These are phyloP conservation scores for Lodderomyces theae DNA, from an alignment of 1,139 yeast genomes.

Conservation along the genomic window DNA sequence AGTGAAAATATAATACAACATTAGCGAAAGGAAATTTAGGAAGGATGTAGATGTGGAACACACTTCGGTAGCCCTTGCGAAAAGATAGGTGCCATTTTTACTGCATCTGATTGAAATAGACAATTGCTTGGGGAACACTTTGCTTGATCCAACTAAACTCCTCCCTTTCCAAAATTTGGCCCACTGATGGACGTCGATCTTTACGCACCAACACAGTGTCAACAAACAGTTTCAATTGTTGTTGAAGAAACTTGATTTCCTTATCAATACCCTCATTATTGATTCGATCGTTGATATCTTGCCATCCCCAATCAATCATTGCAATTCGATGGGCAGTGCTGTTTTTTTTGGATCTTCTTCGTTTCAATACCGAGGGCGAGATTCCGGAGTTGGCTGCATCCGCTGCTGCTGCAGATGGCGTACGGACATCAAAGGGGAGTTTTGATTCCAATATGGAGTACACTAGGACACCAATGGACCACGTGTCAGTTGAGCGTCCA, in stretches of 20 bases:
- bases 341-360: constrained; percentile 49
- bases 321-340: constrained; percentile 88
- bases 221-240: constrained; percentile 28
- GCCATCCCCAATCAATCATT: constrained; percentile 91
- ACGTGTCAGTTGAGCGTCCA: constrained; percentile 84
- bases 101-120: not conserved
- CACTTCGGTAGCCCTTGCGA: no score
- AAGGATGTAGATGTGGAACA: not conserved
- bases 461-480: constrained; percentile 92
- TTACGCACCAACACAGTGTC: constrained; percentile 39
- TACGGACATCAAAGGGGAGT: constrained; percentile 69
- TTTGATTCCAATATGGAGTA: constrained; percentile 81
- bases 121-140: constrained; percentile 14
- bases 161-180: constrained; percentile 14
- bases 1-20: constrained; percentile 1
- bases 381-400: constrained; percentile 24
- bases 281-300: constrained; percentile 19
- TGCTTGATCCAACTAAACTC: constrained; percentile 24
- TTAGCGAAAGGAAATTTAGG: not conserved
- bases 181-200: constrained; percentile 27
- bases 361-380: constrained; percentile 45
- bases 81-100: not conserved
- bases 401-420: constrained; percentile 13
- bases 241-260: constrained; percentile 24
- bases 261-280: constrained; percentile 6